A percentile compares a stretch with the other conserved stretches of the same genome.
These are phyloP conservation scores for Bipolaris oryzae DNA, from an alignment of 2,329 filamentous ascomycete genomes.

Conservation along the genomic window DNA sequence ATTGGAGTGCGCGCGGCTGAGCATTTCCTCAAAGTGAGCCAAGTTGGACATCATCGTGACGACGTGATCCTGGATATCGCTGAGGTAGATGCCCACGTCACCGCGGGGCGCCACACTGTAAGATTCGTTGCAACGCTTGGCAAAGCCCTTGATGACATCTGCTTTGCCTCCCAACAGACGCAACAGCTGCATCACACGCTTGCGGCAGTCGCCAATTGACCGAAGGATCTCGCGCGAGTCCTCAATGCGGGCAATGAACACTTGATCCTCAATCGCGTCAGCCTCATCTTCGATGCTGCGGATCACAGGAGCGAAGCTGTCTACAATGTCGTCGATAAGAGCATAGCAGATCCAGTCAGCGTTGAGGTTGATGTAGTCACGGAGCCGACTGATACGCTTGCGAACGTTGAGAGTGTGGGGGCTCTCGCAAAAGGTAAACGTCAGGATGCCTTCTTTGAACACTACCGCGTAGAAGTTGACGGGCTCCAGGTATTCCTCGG, in stretches of 20 bases:
- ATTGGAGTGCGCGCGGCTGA: constrained; percentile 91
- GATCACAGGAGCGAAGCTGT: constrained; percentile 90
- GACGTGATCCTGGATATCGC: constrained; percentile 98
- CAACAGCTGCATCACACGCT: constrained; percentile 92
- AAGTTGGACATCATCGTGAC: constrained; percentile 99
- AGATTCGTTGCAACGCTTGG: constrained; percentile 97
- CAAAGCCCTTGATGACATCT: constrained; percentile 97
- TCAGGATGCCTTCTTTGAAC: constrained; percentile 91
- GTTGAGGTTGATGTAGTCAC: constrained; percentile 92
- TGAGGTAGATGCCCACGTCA: constrained; percentile 94
- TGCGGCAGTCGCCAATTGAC: constrained; percentile 86
- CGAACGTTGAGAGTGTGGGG: constrained; percentile 87
- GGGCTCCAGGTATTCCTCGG: constrained; percentile 85
- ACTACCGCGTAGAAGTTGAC: constrained; percentile 98
- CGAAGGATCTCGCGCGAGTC: constrained; percentile 88
- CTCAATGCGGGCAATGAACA: constrained; percentile 88
- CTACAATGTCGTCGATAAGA: constrained; percentile 97
- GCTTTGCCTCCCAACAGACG: constrained; percentile 94
- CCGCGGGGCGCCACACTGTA: constrained; percentile 94
- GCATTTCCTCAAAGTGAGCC: constrained; percentile 95
- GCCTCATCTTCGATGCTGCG: constrained; percentile 85
- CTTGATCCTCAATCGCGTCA: constrained; percentile 91
- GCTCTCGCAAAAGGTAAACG: constrained; percentile 90
- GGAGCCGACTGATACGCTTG: constrained; percentile 87
- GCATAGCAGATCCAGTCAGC: constrained; percentile 99